Evolutionary conservation across 768 basidiomycete genomes (phyloP).

Genomic region (Trametes elegans): DNA sequence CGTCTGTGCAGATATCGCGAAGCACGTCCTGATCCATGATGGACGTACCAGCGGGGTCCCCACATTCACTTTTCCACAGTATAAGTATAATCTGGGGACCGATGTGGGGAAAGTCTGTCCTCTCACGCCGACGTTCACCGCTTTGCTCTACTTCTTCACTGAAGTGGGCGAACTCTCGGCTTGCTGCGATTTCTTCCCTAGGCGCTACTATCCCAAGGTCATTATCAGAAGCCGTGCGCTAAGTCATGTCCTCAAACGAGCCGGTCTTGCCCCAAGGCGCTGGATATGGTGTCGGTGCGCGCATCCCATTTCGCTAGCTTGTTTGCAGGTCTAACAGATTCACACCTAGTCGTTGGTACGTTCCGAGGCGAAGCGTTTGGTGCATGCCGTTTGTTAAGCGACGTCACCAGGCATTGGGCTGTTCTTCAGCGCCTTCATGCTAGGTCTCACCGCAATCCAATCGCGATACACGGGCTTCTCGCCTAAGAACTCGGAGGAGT

Average conservation of each 20-base stretch:
- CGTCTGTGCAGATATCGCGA: background rate
- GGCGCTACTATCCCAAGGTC: no score
- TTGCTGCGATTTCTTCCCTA: background rate
- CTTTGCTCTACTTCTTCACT: slow-evolving; percentile 3
- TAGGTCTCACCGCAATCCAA: slow-evolving; percentile 76
- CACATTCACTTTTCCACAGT: no score
- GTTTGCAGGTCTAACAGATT: no score
- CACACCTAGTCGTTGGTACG: slow-evolving; percentile 47
- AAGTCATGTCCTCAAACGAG: slow-evolving; percentile 27
- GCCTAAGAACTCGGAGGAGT: slow-evolving; percentile 78
- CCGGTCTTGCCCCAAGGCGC: slow-evolving; percentile 73
- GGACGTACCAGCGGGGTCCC: no score
- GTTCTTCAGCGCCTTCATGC: slow-evolving; percentile 84
- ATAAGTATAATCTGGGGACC: background rate
- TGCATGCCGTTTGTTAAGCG: no score
- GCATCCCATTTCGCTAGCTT: no score
- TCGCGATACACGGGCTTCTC: slow-evolving; percentile 81
- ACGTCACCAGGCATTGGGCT: slow-evolving; percentile 68
- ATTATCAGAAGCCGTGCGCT: no score
- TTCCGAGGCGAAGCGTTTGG: slow-evolving; percentile 14
- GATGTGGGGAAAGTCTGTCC: background rate
- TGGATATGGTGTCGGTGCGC: slow-evolving; percentile 85
- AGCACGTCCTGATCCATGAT: background rate
- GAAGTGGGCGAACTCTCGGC: background rate
- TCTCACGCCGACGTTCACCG: background rate